A percentile compares a stretch with the other conserved stretches of the same genome.
Evolutionary conservation across 108 stramenopile genomes (phyloP).

Genomic region (Nannochloropsis oceanica): DNA sequence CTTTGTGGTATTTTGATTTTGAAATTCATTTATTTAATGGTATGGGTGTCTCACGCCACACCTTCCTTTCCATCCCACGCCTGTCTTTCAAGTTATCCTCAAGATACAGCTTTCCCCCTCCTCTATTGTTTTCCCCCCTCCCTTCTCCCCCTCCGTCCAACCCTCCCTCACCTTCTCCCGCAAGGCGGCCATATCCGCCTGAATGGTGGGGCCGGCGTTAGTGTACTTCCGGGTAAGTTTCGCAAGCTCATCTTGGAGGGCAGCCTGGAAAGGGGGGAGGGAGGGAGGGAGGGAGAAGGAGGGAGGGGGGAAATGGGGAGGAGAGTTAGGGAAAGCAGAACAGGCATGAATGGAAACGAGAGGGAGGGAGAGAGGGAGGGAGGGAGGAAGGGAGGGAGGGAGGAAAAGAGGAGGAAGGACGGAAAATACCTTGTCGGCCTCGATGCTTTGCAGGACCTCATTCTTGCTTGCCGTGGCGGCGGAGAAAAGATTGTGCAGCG

Average conservation of each 20-base stretch:
- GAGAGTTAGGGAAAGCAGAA: not conserved
- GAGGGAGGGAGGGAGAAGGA: not conserved
- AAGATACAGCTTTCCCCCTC: no score
- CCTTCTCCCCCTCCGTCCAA: not conserved
- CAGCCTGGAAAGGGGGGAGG: not conserved
- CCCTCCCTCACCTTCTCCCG: not conserved
- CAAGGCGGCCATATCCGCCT: not conserved
- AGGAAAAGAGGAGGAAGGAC: not conserved
- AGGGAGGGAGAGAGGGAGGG: not conserved
- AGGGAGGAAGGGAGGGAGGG: not conserved
- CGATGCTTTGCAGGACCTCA: not conserved
- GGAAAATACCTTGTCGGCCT: not conserved
- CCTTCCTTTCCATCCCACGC: no score
- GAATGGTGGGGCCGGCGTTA: not conserved
- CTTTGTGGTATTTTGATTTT: not conserved
- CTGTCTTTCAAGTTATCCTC: no score
- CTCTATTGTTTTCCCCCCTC: not conserved
- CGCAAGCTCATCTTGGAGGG: not conserved
- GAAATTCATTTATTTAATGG: no score
- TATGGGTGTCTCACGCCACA: no score
- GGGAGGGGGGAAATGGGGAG: not conserved
- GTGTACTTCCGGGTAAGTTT: not conserved
- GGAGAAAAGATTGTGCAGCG: not conserved
- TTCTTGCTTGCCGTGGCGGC: not conserved
- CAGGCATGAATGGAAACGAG: not conserved